Conservation (phyloP, 495 filamentous ascomycete species). For the Penicillium cataractarum region DNA sequence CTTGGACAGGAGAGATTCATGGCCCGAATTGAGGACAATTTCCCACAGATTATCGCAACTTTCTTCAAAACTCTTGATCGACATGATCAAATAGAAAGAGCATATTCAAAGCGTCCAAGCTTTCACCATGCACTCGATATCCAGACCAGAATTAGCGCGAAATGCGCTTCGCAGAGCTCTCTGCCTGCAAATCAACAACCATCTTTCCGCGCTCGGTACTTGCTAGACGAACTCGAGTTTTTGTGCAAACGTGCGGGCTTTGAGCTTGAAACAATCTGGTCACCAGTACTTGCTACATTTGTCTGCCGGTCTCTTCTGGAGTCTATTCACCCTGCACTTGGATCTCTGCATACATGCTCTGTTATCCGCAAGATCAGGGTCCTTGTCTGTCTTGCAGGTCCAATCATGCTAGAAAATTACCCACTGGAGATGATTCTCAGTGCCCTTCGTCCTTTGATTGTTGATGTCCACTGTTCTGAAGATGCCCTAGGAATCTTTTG, state of each 20-base stretch:
- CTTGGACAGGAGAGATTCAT: conserved; percentile 69
- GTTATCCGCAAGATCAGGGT: conserved; percentile 85
- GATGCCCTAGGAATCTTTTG: conserved; percentile 86
- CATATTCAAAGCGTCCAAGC: conserved; percentile 64
- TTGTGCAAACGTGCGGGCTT: conserved; percentile 71
- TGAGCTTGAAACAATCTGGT: conserved; percentile 72
- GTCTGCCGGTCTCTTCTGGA: conserved; percentile 78
- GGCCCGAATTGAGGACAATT: conserved; percentile 63
- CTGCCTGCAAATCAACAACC: conserved; percentile 82
- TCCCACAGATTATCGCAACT: conserved; percentile 72
- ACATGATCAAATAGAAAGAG: conserved; percentile 75
- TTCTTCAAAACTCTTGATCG: conserved; percentile 72
- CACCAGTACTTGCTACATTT: conserved; percentile 70
- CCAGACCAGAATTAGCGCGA: conserved; percentile 67
- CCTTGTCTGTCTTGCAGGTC: conserved; percentile 75
- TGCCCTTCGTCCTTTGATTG: conserved; percentile 75
- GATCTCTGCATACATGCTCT: conserved; percentile 82
- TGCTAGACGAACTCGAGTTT: conserved; percentile 72
- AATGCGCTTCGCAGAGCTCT: conserved; percentile 59
- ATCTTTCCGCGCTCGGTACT: conserved; percentile 75
- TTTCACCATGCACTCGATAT: conserved; percentile 61
- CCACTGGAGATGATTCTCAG: conserved; percentile 91
- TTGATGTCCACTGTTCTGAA: conserved; percentile 84
- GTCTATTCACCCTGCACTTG: conserved; percentile 82
- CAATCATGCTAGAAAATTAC: conserved; percentile 71